Base-by-base conservation (phyloP, 176 grass and related monocot species). In the Poa pratensis region DNA sequence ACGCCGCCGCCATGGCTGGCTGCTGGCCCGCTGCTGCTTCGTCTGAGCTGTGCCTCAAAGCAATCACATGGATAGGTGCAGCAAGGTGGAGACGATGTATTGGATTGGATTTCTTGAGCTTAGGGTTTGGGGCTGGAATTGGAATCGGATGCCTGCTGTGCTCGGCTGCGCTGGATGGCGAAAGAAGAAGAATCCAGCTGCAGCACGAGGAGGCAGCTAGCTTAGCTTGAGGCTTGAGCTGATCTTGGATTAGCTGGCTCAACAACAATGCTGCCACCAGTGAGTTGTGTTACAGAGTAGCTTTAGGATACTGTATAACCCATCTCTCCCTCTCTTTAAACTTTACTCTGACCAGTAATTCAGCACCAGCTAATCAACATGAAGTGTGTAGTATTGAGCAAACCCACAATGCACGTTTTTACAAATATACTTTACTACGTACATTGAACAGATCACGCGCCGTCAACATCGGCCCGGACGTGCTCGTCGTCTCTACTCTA, bases 1-100 rank as follows among this genome's bases (percentile, higher is more conserved):
- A 94, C 82, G 26, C 54, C 20, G 57, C 64, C 69, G 71, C 83
- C 83, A 89, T 89, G 59, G 78, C 65, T 8, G 50, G 40, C 7
- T 40, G 39, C 39, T 35, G 3, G 2, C 34, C 34, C 2, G 4
- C 4, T 35, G 4, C 32, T 24, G 13, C 70, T 49, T 9, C 65
- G 0, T 67, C 9, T 8, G 16, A 9, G 66, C 51, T 53, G 3
- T 53, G 51, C 17, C 51, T 61, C 22, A 12, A 71, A 45, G 68
- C 39, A 24, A 45, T 23, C 39, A 45, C 39, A 71, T 42, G 35
- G 66, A 69, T 2, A 1, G 26, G 2, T 13, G 28, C 26, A 0
- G 13, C 58, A 61, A 13, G 58, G 10, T 0, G 34, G 10, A 0
- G 1, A 37, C 19, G 20, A 14, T 9, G 8, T 11, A 14, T 50